Conservation (phyloP, 1,284 basidiomycete species). For the Porogramme epimiltina region DNA sequence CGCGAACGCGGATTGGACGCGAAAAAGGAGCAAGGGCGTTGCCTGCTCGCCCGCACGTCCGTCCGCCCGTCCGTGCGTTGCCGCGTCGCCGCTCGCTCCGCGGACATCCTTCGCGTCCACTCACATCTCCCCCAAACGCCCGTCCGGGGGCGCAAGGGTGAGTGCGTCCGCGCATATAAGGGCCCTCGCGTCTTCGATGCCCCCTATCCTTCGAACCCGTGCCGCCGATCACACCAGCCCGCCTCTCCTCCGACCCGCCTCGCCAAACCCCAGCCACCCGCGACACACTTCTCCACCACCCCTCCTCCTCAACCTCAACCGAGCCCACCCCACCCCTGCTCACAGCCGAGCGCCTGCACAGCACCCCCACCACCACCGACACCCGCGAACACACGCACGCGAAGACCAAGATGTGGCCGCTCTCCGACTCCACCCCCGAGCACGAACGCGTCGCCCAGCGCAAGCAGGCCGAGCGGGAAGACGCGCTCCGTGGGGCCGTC, state of each 20-base stretch:
- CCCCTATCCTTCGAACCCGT: background rate
- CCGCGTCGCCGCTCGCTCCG: slow-evolving; percentile 13
- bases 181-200: background rate
- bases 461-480: slow-evolving; percentile 38
- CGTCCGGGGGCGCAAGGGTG: background rate
- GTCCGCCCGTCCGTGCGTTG: too few relatives aligned
- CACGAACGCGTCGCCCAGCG: slow-evolving; percentile 31
- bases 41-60: too few relatives aligned
- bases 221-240: background rate
- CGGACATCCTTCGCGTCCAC: slow-evolving; percentile 13
- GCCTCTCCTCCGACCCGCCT: background rate
- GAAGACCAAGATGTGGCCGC: slow-evolving; percentile 43
- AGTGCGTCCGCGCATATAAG: slow-evolving; percentile 9
- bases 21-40: too few relatives aligned
- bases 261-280: slow-evolving; percentile 36
- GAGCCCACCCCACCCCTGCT: too few relatives aligned
- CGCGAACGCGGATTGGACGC: too few relatives aligned
- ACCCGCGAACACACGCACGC: background rate
- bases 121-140: background rate
- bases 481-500: slow-evolving; percentile 27
- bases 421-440: slow-evolving; percentile 34
- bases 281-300: background rate
- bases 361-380: background rate
- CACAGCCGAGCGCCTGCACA: too few relatives aligned
- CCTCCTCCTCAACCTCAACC: too few relatives aligned